These are phyloP conservation scores for Gnomoniopsis sp. DNA, from an alignment of 2,329 filamentous ascomycete genomes.

Conservation along the genomic window DNA sequence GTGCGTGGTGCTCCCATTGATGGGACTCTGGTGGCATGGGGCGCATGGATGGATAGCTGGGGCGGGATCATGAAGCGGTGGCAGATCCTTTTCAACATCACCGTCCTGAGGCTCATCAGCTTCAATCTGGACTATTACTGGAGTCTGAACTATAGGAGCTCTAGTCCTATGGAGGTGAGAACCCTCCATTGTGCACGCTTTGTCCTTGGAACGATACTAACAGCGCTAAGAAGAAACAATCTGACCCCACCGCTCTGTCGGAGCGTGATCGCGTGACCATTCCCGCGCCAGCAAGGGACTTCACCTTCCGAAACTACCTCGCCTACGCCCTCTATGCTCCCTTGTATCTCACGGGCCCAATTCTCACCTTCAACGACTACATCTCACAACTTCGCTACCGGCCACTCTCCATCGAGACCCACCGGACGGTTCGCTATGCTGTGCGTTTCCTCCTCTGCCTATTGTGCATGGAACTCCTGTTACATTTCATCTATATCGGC, in stretches of 20 bases:
- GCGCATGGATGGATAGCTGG: slow-evolving; percentile 70
- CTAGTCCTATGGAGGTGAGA: slow-evolving; percentile 78
- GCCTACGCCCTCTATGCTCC: slow-evolving; percentile 90
- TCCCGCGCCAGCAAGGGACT: slow-evolving; percentile 69
- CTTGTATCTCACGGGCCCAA: slow-evolving; percentile 87
- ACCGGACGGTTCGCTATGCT: slow-evolving; percentile 75
- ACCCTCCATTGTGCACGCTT: not conserved
- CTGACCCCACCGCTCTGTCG: slow-evolving; percentile 81
- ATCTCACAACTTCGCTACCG: slow-evolving; percentile 78
- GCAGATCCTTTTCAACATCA: slow-evolving; percentile 98
- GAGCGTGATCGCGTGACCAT: slow-evolving; percentile 82
- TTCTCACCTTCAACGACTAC: slow-evolving; percentile 98
- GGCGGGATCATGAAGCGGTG: slow-evolving; percentile 84
- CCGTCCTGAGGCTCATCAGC: slow-evolving; percentile 85
- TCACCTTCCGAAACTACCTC: slow-evolving; percentile 79
- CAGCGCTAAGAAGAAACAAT: slow-evolving; percentile 89
- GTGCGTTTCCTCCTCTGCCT: slow-evolving; percentile 78
- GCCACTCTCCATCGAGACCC: slow-evolving; percentile 64
- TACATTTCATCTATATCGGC: slow-evolving; percentile 90
- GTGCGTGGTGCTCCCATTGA: slow-evolving; percentile 28
- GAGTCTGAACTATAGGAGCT: slow-evolving; percentile 64
- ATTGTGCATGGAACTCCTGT: slow-evolving; percentile 83
- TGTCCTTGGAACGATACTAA: slow-evolving; percentile 48
- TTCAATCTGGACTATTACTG: slow-evolving; percentile 98
- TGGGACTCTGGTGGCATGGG: slow-evolving; percentile 53